Conservation (phyloP, 495 filamentous ascomycete genomes). For the Aspergillus homomorphus region DNA sequence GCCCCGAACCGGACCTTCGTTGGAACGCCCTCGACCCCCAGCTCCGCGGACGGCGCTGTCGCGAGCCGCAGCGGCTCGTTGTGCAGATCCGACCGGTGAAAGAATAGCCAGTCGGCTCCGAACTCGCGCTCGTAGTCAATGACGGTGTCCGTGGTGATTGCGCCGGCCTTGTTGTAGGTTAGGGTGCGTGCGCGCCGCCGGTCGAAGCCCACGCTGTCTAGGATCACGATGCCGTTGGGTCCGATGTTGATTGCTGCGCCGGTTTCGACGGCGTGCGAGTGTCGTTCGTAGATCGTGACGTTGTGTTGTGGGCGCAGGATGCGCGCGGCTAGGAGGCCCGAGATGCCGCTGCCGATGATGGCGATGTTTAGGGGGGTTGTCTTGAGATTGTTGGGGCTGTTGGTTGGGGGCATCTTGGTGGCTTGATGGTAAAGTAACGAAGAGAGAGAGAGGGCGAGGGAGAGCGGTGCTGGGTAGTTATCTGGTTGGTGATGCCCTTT, state of each 20-base stretch:
- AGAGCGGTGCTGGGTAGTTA: too few species aligned
- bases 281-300: constrained; percentile 17
- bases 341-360: constrained; percentile 17
- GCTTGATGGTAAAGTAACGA: too few species aligned
- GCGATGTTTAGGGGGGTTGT: constrained; percentile 1
- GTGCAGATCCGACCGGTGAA: constrained; percentile 13
- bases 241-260: constrained; percentile 8
- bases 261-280: background rate
- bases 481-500: too few species aligned
- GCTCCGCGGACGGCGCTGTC: constrained; percentile 5
- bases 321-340: constrained; percentile 10
- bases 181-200: background rate
- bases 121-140: background rate
- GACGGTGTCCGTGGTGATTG: background rate
- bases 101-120: constrained; percentile 3
- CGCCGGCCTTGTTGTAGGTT: constrained; percentile 1
- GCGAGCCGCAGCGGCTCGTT: constrained; percentile 13
- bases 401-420: background rate
- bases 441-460: too few species aligned
- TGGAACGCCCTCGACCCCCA: constrained; percentile 8
- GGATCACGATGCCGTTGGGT: constrained; percentile 11
- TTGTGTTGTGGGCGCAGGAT: constrained; percentile 15
- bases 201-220: constrained; percentile 13
- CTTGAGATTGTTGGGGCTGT: background rate
- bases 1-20: constrained; percentile 4